Evolutionary conservation across 257 asterid species (phyloP), one percentile per base, ranked within the genome.

Genomic region (Linaria vulgaris): DNA sequence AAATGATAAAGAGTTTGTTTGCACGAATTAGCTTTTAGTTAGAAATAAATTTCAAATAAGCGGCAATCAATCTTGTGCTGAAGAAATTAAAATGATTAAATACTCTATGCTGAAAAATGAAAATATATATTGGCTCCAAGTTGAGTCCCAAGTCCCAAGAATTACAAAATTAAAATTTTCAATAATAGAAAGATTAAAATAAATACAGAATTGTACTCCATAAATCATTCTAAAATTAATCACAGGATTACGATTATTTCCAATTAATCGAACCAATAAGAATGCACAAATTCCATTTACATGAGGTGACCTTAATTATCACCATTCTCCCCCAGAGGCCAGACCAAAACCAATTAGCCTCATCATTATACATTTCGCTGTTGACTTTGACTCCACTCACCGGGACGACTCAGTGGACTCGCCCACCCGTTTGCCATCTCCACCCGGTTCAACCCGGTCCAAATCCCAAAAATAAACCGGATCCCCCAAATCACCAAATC

Each of bases 341-440:
- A 17, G 15, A 25, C 34, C 17, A 23, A 31, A 23, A 24, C 11
- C 16, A 8, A n/a, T 27, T 2, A n/a, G 19, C 59, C 21, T 45
- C 61, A 34, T 27, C 5, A 15, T 38, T 44, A 27, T 6, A 5
- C 56, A 23, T n/a, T 50, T 22, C 16, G 0, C 13, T 1, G 46
- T 47, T 54, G 3, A 20, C 30, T 22, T 56, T 22, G 49, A 68
- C 70, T 53, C 34, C 69, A 61, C 37, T 74, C 79, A 68, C 72
- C 76, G 82, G 92, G 92, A 85, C 80, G 92, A 85, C 92, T 76
- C 71, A 72, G 85, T 61, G 79, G 82, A 74, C 69, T 14, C 78
- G 70, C 68, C 76, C 77, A 67, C 83, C 79, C 20, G 20, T 69
- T 74, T 66, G 90, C 90, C 90, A 83, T 83, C 82, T 69, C 82